Percentiles rank a stretch among this genome's conserved stretches.
Evolutionary conservation across 164 flowering plant genomes (phyloP).

Genomic region (Macadamia tetraphylla): DNA sequence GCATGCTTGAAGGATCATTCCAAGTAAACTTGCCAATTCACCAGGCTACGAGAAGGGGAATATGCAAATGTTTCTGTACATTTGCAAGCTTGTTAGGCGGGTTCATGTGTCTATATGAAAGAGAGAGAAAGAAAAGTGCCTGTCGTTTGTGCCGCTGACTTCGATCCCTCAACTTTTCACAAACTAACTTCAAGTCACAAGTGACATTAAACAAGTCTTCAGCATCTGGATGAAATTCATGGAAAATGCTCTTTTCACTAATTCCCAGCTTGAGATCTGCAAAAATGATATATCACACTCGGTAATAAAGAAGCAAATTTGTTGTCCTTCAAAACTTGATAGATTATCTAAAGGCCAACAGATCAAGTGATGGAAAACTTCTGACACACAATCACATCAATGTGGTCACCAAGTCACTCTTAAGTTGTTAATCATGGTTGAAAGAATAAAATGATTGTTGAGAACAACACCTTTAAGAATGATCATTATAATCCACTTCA

Average conservation of each 20-base stretch:
- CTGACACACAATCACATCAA: too few relatives aligned
- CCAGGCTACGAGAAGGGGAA: too few relatives aligned
- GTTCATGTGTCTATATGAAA: neutral
- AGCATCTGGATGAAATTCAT: conserved; percentile 98
- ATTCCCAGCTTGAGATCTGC: conserved; percentile 86
- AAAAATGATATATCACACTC: neutral
- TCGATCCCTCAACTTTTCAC: conserved; percentile 82
- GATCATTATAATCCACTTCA: conserved; percentile 98
- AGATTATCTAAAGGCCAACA: too few relatives aligned
- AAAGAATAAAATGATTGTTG: neutral
- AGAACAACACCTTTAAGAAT: conserved; percentile 70
- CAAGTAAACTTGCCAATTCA: too few relatives aligned
- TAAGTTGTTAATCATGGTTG: too few relatives aligned
- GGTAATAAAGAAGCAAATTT: too few relatives aligned
- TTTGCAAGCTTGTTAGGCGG: too few relatives aligned
- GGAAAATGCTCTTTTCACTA: conserved; percentile 89
- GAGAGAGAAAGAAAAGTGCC: conserved; percentile 25
- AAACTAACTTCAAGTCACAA: conserved; percentile 89
- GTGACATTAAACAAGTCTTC: conserved; percentile 98
- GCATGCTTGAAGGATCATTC: too few relatives aligned
- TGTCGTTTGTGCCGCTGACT: conserved; percentile 84
- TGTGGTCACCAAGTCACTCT: neutral
- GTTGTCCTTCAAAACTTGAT: too few relatives aligned
- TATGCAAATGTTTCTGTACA: too few relatives aligned
- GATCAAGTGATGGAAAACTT: too few relatives aligned